Base-by-base conservation (phyloP, 441 rosid species). In the Gossypium davidsonii region DNA sequence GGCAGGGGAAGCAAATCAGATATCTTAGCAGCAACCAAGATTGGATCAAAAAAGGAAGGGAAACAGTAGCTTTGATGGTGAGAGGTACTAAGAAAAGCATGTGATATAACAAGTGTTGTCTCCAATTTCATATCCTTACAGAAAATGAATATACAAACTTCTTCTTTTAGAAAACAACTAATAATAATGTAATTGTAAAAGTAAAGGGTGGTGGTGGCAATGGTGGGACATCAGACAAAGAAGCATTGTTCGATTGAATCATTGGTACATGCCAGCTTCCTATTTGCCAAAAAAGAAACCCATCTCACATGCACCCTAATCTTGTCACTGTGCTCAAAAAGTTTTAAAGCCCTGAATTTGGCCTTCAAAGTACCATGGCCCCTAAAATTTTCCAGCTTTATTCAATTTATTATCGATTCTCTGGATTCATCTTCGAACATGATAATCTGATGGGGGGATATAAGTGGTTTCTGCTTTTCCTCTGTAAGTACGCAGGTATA, bases 181-280 rank as follows among this genome's bases (percentile, higher is more conserved):
- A 39, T 39, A 39, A 39, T 39, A 60, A 26, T 6, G 34, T 0
- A 44, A 15, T 31, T 18, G 53, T 56, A 21, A 2, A 49, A 75
- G 5, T 3, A 62, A 37, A 39, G 15, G 28, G 51, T 9, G 39
- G 25, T 1, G 57, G 23, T 15, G 42, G 72, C 34, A 15, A 9
- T 53, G 64, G 77, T 69, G 81, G 81, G 85, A 6, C 84, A 74
- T 28, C 37, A 65, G 80, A 82, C 83, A 80, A 39, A 51, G 67
- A 59, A 70, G 63, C 80, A 80, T 73, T 66, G 75, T 78, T 63
- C 39, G 66, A 71, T 78, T 61, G 77, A 73, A 83, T 79, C 76
- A 83, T 77, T 85, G 77, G 67, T 63, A 71, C 82, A 68, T 73
- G 80, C 81, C 80, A 67, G 65, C 78, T 76, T 71, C 77, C 72